Base-by-base conservation (phyloP, 2,329 filamentous ascomycete genomes). In the Penicillium sp. region DNA sequence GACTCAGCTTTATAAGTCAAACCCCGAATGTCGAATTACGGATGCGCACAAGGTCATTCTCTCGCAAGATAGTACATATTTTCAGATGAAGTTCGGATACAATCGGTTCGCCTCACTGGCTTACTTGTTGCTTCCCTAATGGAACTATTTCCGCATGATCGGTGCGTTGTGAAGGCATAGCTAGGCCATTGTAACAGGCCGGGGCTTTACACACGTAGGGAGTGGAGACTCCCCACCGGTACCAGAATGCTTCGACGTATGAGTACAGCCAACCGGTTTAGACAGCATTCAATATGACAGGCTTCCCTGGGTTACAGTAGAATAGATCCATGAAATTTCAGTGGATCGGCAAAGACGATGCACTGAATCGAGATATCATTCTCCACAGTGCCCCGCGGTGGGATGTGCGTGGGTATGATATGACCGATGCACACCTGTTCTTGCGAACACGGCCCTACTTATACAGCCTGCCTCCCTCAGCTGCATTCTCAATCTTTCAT, bases 211-310 rank as follows among this genome's bases (percentile, higher is more conserved):
- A 34, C 33, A 16, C 42, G 3, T 49, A 55, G 45, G 57, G 56
- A 55, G 65, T 65, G 65, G 66, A 58, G 64, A 62, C 48, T 52
- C 56, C 54, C 61, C 59, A 60, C 58, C 50, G 52, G 36, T 7
- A 38, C 31, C 41, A 23, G 39, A 21, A 24, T 16, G 16, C 18
- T 26, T n/a, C 31, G 15, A 34, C 36, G 39, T 52, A 45, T 56
- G 50, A 58, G 24, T 54, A 58, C 38, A 44, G 52, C 29, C 29
- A 34, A 16, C 15, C 31, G 39, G 42, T 31, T 38, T 48, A 49
- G 48, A 29, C 38, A 51, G 49, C 38, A 57, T 39, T 49, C 12
- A 43, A 54, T 33, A 23, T 45, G 42, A 41, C 24, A 33, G 24
- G 41, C 31, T 23, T 8, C 24, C 42, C 42, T 45, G 23, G 12